A percentile compares a stretch with the other conserved stretches of the same genome.
Conservation (phyloP, 306 rosid genomes). For the Vigna nakashimae region DNA sequence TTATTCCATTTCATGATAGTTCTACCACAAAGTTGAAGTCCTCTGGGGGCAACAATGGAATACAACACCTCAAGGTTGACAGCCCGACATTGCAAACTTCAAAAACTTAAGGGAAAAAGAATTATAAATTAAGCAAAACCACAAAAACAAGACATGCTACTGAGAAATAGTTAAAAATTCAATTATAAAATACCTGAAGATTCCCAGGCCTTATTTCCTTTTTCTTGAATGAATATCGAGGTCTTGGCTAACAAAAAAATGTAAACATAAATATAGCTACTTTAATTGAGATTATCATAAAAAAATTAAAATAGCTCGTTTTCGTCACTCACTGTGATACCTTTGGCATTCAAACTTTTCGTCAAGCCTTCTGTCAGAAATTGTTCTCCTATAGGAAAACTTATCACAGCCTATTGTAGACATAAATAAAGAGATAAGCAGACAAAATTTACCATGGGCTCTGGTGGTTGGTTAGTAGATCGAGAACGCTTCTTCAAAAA, state of each 20-base stretch:
- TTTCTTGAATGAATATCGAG: conserved; percentile 90
- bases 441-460: conserved; percentile 77
- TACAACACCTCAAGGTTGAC: background rate
- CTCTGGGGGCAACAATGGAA: conserved; percentile 7
- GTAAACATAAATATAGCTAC: conserved; percentile 27
- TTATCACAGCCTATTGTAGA: conserved; percentile 71
- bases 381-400: conserved; percentile 95
- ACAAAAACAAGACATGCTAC: background rate
- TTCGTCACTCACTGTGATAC: conserved; percentile 72
- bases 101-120: background rate
- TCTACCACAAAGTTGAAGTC: background rate
- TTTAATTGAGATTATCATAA: conserved; percentile 18
- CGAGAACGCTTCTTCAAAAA: conserved; percentile 92
- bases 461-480: conserved; percentile 84
- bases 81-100: background rate
- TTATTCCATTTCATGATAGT: background rate
- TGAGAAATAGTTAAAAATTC: background rate
- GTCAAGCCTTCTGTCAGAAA: conserved; percentile 91
- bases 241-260: conserved; percentile 65
- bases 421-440: conserved; percentile 34
- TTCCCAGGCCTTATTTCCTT: conserved; percentile 92
- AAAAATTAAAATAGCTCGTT: conserved; percentile 15
- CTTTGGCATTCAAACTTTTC: conserved; percentile 97
- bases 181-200: conserved; percentile 74
- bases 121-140: background rate